Evolutionary conservation across 1,284 basidiomycete genomes (phyloP).

Genomic region (Ustilago loliicola): DNA sequence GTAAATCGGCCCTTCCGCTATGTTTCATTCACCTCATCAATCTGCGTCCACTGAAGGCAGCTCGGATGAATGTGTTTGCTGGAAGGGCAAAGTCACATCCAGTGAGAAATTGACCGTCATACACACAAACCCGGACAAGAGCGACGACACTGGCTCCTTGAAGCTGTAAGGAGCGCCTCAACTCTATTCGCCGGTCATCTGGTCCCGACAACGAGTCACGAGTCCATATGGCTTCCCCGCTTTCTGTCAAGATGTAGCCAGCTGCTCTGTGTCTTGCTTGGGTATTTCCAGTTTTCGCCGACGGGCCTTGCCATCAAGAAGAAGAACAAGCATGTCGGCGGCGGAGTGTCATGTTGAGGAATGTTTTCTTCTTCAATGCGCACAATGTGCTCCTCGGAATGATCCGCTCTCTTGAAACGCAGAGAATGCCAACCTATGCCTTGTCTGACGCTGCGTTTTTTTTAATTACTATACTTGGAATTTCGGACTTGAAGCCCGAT

Average conservation of each 20-base stretch:
- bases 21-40: not conserved
- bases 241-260: not conserved
- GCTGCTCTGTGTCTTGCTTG: constrained; percentile 1
- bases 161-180: not conserved
- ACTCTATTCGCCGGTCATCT: constrained; percentile 1
- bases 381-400: constrained; percentile 6
- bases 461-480: no score
- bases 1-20: not conserved
- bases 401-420: constrained; percentile 5
- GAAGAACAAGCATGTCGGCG: no score
- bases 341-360: not conserved
- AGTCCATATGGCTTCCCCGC: not conserved
- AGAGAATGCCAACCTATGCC: not conserved
- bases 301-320: no score
- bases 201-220: not conserved
- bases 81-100: not conserved
- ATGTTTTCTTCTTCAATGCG: not conserved
- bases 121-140: not conserved
- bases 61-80: not conserved
- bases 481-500: constrained; percentile 27
- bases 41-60: no score
- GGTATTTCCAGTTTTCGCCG: constrained; percentile 4
- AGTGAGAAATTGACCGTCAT: not conserved
- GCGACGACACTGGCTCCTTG: not conserved
- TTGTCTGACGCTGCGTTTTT: no score